Conservation (phyloP, 345 rosid species). For the Ricinus communis region DNA sequence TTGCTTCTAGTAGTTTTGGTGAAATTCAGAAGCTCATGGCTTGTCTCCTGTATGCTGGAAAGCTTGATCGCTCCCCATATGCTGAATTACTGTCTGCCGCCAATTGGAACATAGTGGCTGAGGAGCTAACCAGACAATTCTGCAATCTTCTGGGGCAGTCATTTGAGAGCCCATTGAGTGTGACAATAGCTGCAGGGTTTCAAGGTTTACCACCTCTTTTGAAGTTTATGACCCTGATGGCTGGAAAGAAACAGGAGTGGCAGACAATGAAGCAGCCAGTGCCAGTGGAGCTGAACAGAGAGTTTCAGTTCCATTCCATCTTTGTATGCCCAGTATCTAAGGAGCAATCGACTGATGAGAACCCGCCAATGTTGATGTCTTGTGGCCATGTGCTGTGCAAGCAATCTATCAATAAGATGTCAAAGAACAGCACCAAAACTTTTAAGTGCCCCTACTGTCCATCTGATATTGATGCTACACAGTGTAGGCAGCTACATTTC, state of each 20-base stretch:
- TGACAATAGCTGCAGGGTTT: constrained; percentile 55
- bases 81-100: constrained; percentile 41
- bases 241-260: constrained; percentile 62
- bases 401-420: constrained; percentile 54
- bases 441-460: constrained; percentile 74
- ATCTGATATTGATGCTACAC: constrained; percentile 37
- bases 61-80: constrained; percentile 52
- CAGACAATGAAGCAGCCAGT: constrained; percentile 62
- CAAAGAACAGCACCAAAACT: constrained; percentile 42
- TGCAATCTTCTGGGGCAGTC: constrained; percentile 56
- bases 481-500: constrained; percentile 52
- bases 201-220: constrained; percentile 57
- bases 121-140: constrained; percentile 53
- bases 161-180: constrained; percentile 46
- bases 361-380: constrained; percentile 72
- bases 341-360: constrained; percentile 60
- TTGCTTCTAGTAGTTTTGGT: constrained; percentile 37
- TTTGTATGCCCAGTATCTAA: constrained; percentile 72
- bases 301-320: constrained; percentile 64
- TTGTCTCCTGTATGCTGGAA: constrained; percentile 48
- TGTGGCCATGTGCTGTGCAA: constrained; percentile 71
- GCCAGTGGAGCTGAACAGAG: constrained; percentile 54
- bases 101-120: constrained; percentile 41
- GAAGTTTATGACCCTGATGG: constrained; percentile 63
- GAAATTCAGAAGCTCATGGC: constrained; percentile 51